Evolutionary conservation across 331 rosid species (phyloP).

Genomic region (Acacia concinna): DNA sequence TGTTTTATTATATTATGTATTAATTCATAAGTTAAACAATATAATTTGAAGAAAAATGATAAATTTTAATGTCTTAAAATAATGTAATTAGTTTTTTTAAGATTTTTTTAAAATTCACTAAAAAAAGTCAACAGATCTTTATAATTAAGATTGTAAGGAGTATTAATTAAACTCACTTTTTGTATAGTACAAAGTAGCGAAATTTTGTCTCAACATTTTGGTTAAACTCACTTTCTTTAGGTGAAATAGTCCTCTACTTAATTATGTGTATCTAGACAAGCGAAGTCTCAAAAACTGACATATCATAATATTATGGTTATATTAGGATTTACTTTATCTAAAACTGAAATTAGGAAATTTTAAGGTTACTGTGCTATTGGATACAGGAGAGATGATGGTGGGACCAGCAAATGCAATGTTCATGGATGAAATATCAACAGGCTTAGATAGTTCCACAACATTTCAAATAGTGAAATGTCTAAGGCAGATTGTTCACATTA

Average conservation of each 20-base stretch:
- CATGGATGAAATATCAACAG: constrained; percentile 89
- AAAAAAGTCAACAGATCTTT: too few species aligned
- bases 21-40: too few species aligned
- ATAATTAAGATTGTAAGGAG: too few species aligned
- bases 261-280: not conserved
- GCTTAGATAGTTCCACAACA: constrained; percentile 84
- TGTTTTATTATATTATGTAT: too few species aligned
- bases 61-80: too few species aligned
- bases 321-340: not conserved
- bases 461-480: constrained; percentile 65
- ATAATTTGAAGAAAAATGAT: too few species aligned
- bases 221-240: not conserved
- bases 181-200: too few species aligned
- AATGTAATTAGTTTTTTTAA: too few species aligned
- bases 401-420: constrained; percentile 70
- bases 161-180: not conserved
- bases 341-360: not conserved
- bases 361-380: not conserved
- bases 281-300: not conserved
- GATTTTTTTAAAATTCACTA: too few species aligned
- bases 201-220: too few species aligned
- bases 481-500: constrained; percentile 56
- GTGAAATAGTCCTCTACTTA: not conserved
- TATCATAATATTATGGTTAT: not conserved
- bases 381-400: constrained; percentile 69